Base-by-base conservation (phyloP, 495 filamentous ascomycete genomes). In the Usnea hakonensis region DNA sequence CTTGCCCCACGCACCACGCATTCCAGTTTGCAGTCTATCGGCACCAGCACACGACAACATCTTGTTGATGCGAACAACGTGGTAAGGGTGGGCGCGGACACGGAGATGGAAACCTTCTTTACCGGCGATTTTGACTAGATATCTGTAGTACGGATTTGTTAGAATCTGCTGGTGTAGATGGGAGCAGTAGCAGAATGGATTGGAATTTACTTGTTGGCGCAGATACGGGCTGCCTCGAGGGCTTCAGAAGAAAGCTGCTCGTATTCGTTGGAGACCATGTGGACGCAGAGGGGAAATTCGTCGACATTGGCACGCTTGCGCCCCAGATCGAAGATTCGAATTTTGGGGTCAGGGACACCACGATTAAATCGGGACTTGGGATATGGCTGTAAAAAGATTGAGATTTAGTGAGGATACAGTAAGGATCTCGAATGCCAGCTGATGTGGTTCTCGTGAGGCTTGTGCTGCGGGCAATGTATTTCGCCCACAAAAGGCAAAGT, bases 61-160 rank as follows among this genome's bases (percentile, higher is more conserved):
- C 85, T 98, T 98, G 90, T 98, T 98, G 90, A 98, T 98, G 79
- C 94, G 94, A 83, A 97, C 85, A 79, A 97, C 93, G 82, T 98
- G 94, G 91, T 89, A 96, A 65, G 94, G 94, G 85, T 97, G 94
- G 72, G 90, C 93, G 76, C 94, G 93, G 76, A 98, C 88, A 71
- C 94, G 92, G 72, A 98, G 81, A 79, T 98, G 94, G 91, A 98
- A 98, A 79, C 87, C 85, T 88, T 98, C 94, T 86, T 98, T 98
- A 80, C 94, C 94, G 75, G 88, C 87, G 71, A 83, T 79, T 86
- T 97, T 97, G 81, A 96, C 91, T 70, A 98, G 85, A 83, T 97
- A 91, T 75, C 85, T 88, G 57, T 63, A 43, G 21, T 19, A 38
- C 21, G 11, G 43, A 21, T 40, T 56, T 68, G 63, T 65, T 48